Evolutionary conservation across 805 yeast genomes (phyloP), one percentile per base, ranked within the genome.

Genomic region (Teunomyces panamensis): DNA sequence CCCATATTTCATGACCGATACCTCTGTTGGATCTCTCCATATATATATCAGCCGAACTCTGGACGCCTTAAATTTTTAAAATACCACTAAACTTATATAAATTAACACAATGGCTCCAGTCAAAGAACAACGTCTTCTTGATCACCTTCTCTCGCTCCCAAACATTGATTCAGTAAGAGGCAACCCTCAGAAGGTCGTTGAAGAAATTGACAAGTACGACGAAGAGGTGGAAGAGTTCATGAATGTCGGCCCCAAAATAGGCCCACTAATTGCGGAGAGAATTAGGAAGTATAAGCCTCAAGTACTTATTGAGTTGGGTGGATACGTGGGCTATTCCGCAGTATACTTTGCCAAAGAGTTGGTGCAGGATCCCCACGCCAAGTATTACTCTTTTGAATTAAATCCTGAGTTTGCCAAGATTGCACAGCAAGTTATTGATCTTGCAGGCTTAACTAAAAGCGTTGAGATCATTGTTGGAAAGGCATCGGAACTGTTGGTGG

Each of bases 251-350:
- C 56, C 51, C 7, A 20, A 45, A 30, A 72, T 67, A 42, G 75
- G 69, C 14, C 43, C 56, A 44, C 44, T 60, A 9, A 56, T 67
- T 9, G 37, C 55, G 34, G 64, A 64, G 13, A 52, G 56, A 48
- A 59, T 68, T 35, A 49, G 32, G 16, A 52, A 55, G 32, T 42
- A 30, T 3, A 54, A 58, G 30, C 69, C 72, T 14, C 55, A 56
- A 28, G 42, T 60, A 14, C 56, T 65, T 63, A 49, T 67, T 30
- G 73, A 67, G 43, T 53, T 67, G 45, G 74, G 74, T 16, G 58
- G 65, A 26, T 68, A 60, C 43, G 56, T 66, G 16, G 74, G 73
- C 7, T 70, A 69, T 45, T 64, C 71, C 1, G 76, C 75, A 17
- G 57, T 71, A 5, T 56, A 60, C 28, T 69, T 69, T 47, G 69